phyloP scores from a whole-genome alignment of 495 filamentous ascomycete species.

The Hypomontagnella submonticulosa region DNA sequence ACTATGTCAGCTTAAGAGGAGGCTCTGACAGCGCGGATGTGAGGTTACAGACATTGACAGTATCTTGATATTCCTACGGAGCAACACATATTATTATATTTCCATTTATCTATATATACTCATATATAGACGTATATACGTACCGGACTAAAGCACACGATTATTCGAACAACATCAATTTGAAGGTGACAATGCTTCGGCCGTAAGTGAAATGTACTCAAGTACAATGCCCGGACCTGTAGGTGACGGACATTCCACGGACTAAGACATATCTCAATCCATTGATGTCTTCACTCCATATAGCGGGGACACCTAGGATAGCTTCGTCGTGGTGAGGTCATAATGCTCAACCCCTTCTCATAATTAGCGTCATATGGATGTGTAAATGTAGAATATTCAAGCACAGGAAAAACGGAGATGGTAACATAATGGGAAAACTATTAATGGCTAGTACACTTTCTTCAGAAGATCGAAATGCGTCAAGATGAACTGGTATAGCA shows the following conservation, averaged over 20 bases:
- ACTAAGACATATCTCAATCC: too few species aligned
- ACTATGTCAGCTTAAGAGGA: conserved; percentile 48
- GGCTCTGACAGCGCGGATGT: conserved; percentile 38
- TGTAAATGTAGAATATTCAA: too few species aligned
- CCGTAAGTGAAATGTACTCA: too few species aligned
- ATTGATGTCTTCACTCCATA: background rate
- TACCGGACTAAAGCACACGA: background rate
- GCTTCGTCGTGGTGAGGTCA: background rate
- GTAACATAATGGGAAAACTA: too few species aligned
- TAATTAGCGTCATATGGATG: background rate
- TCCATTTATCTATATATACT: background rate
- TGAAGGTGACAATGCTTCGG: too few species aligned
- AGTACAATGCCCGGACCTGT: too few species aligned
- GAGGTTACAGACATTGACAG: conserved; percentile 36
- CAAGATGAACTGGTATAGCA: conserved; percentile 1
- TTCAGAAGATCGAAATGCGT: conserved; percentile 7
- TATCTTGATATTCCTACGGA: conserved; percentile 8
- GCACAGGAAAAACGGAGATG: too few species aligned
- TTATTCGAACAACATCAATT: too few species aligned
- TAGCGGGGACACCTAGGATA: background rate
- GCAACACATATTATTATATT: background rate
- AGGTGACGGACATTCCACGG: too few species aligned
- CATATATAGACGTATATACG: background rate
- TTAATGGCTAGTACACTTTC: too few species aligned
- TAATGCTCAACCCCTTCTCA: background rate